Evolutionary conservation across 257 asterid genomes (phyloP).

Genomic region (Marsdenia floribunda): DNA sequence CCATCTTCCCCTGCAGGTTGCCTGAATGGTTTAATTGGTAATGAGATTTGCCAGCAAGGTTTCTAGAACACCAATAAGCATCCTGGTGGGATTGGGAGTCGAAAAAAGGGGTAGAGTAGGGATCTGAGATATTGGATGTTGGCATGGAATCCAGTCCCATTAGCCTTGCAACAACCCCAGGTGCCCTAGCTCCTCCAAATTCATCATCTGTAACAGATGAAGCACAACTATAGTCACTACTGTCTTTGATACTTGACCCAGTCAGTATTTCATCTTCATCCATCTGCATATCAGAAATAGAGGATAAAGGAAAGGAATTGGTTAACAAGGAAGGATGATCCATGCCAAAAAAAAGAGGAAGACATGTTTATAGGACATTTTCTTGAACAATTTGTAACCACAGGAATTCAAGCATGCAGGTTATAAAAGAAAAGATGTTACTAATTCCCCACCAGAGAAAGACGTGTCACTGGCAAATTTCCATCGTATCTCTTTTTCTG

Average conservation of each 20-base stretch:
- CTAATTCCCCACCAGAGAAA: constrained; percentile 42
- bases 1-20: constrained; percentile 21
- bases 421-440: background rate
- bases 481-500: constrained; percentile 76
- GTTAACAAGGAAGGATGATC: background rate
- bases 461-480: constrained; percentile 51
- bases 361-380: background rate
- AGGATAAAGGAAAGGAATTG: background rate
- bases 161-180: constrained; percentile 88
- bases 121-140: constrained; percentile 42
- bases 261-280: constrained; percentile 53
- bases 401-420: background rate
- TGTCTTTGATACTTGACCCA: constrained; percentile 53
- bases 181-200: constrained; percentile 42
- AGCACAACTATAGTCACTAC: constrained; percentile 71
- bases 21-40: constrained; percentile 34
- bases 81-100: constrained; percentile 50
- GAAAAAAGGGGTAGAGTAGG: constrained; percentile 49
- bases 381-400: background rate
- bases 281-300: constrained; percentile 28
- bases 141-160: constrained; percentile 94
- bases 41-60: constrained; percentile 27
- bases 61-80: constrained; percentile 29
- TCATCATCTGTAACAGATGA: constrained; percentile 81
- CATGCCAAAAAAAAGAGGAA: background rate